Evolutionary conservation across 352 stramenopile species (phyloP), one percentile per base, ranked within the genome.

Genomic region (Globisporangium apiculatum): DNA sequence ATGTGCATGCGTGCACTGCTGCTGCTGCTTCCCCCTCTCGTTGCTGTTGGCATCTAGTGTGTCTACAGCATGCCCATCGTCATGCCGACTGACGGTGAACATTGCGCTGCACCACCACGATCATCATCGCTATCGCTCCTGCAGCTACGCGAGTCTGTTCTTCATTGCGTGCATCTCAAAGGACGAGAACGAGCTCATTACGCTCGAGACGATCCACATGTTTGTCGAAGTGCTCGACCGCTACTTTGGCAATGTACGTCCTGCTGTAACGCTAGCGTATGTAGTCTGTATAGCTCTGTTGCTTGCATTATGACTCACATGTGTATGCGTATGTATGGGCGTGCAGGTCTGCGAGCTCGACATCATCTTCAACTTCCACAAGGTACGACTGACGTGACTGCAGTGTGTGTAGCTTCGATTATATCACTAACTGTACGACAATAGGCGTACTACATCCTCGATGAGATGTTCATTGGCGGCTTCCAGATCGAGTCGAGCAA

Each of bases 321-420:
- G n/a, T 7, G 24, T 58, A 36, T 65, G 37, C 53, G n/a, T 12
- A 31, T 31, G 24, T 3, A 31, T 31, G 24, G 1, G 1, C 24
- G 24, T 41, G 38, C 52, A 91, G 86, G 87, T 90, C 55, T 96
- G 86, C 55, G 89, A 97, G 68, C 72, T 97, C 49, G 90, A 99
- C 72, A 99, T 99, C 75, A 99, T 99, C 56, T 99, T 99, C 80
- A 99, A 99, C 80, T 99, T 99, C 76, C 97, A 99, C 81, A 99
- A 99, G 84, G 77, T 86, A 58, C 40, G 31, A 17, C 5, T 6
- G 6, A 43, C 17, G 8, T 38, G 9, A 9, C 41, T 10, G 7
- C 7, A 10, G 5, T 12, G 18, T 24, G 4, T 53, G 1, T 54
- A 53, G 12, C 17, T 5, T 15, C 15, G 24, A 31, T 31, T 3